A percentile compares a stretch with the other conserved stretches of the same genome.
These are phyloP conservation scores for Aspergillus transmontanensis DNA, from an alignment of 2,329 filamentous ascomycete species.

Conservation along the genomic window DNA sequence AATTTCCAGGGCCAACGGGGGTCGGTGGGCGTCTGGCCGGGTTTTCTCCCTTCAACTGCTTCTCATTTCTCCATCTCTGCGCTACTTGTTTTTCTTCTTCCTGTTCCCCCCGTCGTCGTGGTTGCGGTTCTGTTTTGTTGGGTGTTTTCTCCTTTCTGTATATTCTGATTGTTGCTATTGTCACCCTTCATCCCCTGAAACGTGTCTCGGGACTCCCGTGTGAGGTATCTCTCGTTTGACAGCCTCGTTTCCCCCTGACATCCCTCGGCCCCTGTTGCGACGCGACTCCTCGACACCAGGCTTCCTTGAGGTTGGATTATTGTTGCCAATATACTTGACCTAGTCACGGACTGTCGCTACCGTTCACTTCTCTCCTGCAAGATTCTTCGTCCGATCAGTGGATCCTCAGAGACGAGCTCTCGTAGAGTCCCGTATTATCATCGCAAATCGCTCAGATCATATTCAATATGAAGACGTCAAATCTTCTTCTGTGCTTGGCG, in stretches of 20 bases:
- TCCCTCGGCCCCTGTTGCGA: background rate
- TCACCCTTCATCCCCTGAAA: constrained; percentile 1
- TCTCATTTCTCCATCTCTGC: constrained; percentile 4
- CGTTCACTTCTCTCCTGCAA: background rate
- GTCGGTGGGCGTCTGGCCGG: constrained; percentile 20
- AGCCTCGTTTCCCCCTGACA: constrained; percentile 4
- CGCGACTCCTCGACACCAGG: background rate
- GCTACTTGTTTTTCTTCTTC: background rate
- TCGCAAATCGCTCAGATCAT: background rate
- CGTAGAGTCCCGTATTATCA: background rate
- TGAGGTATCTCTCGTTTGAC: constrained; percentile 9
- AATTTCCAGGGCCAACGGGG: constrained; percentile 17
- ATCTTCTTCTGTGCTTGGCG: constrained; percentile 20
- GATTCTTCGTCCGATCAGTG: background rate
- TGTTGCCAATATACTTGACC: background rate
- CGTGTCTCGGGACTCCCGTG: background rate
- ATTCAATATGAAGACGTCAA: constrained; percentile 23
- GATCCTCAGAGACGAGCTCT: background rate
- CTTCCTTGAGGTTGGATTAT: background rate
- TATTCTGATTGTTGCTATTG: background rate
- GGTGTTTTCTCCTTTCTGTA: background rate
- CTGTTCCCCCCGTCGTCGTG: background rate
- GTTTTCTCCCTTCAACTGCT: constrained; percentile 11
- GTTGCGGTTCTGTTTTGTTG: background rate
- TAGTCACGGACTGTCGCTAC: constrained; percentile 4